A percentile compares a stretch with the other conserved stretches of the same genome.
These are phyloP conservation scores for Massarina eburnea DNA, from an alignment of 2,329 filamentous ascomycete species.

Conservation along the genomic window DNA sequence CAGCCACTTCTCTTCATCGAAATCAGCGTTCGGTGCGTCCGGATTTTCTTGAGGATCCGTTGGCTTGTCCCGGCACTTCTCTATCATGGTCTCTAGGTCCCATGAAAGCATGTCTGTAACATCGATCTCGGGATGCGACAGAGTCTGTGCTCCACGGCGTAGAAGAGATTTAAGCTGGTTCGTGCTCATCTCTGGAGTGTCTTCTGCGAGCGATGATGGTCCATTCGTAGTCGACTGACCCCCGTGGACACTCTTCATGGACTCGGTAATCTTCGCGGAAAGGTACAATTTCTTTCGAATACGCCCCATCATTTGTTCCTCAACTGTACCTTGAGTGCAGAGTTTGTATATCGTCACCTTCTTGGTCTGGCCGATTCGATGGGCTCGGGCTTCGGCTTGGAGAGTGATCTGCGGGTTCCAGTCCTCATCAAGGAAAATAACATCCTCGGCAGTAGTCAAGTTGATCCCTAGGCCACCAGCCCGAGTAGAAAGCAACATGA, in stretches of 20 bases:
- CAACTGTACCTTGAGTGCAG: slow-evolving; percentile 59
- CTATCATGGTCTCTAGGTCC: slow-evolving; percentile 57
- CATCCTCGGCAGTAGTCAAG: slow-evolving; percentile 55
- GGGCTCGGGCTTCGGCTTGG: slow-evolving; percentile 58
- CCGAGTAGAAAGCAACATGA: slow-evolving; percentile 59
- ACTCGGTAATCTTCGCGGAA: slow-evolving; percentile 62
- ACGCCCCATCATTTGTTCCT: slow-evolving; percentile 60
- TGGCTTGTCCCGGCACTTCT: slow-evolving; percentile 57
- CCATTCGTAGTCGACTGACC: slow-evolving; percentile 31
- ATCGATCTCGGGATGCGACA: slow-evolving; percentile 56
- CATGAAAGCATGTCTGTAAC: slow-evolving; percentile 60
- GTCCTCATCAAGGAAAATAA: slow-evolving; percentile 59
- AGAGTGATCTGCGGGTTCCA: slow-evolving; percentile 58
- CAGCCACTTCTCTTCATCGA: slow-evolving; percentile 60
- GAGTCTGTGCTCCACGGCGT: slow-evolving; percentile 56
- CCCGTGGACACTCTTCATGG: slow-evolving; percentile 57
- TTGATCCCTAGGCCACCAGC: slow-evolving; percentile 61
- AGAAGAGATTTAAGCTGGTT: slow-evolving; percentile 57
- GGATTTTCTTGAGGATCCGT: slow-evolving; percentile 43
- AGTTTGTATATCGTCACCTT: slow-evolving; percentile 60
- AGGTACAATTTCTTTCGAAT: slow-evolving; percentile 65
- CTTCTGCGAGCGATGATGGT: slow-evolving; percentile 41
- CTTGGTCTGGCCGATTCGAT: slow-evolving; percentile 58
- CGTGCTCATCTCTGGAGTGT: slow-evolving; percentile 55
- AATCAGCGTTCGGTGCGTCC: slow-evolving; percentile 39